phyloP scores from a whole-genome alignment of 116 monocot genomes.

The Cymodocea nodosa region DNA sequence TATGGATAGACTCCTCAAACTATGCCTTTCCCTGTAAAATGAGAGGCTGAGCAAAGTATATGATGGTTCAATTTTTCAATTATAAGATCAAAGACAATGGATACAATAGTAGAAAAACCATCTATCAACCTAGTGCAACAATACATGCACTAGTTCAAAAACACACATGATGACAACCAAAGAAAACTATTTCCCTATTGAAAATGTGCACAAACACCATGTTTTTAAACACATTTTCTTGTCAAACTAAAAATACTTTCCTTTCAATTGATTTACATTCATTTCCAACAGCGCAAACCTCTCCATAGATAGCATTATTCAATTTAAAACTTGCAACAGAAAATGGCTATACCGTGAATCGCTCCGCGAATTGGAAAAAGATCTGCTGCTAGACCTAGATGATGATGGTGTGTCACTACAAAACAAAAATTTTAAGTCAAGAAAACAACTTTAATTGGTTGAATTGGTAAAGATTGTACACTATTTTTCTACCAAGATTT shows the following conservation, averaged over 20 bases:
- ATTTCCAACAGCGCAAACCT: too few species aligned
- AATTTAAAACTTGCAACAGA: neutral
- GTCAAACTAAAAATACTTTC: too few species aligned
- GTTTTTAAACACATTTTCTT: too few species aligned
- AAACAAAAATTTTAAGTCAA: neutral
- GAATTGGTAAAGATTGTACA: too few species aligned
- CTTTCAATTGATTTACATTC: too few species aligned
- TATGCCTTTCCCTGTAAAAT: slow-evolving; percentile 28
- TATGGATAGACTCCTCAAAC: slow-evolving; percentile 42
- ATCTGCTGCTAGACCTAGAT: slow-evolving; percentile 28
- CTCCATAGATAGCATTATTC: too few species aligned
- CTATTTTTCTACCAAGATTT: too few species aligned
- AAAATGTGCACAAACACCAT: too few species aligned
- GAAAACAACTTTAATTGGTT: neutral
- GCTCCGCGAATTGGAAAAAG: slow-evolving; percentile 32
- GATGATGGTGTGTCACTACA: slow-evolving; percentile 12
- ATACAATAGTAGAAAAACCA: neutral
- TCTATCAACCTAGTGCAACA: too few species aligned
- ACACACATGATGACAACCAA: too few species aligned
- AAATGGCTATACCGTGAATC: slow-evolving; percentile 21
- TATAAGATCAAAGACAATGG: neutral
- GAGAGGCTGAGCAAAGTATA: neutral
- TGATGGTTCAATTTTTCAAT: neutral
- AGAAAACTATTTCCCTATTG: too few species aligned
- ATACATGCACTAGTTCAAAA: too few species aligned